Evolutionary conservation across 257 asterid genomes (phyloP).

Genomic region (Rehmannia glutinosa): DNA sequence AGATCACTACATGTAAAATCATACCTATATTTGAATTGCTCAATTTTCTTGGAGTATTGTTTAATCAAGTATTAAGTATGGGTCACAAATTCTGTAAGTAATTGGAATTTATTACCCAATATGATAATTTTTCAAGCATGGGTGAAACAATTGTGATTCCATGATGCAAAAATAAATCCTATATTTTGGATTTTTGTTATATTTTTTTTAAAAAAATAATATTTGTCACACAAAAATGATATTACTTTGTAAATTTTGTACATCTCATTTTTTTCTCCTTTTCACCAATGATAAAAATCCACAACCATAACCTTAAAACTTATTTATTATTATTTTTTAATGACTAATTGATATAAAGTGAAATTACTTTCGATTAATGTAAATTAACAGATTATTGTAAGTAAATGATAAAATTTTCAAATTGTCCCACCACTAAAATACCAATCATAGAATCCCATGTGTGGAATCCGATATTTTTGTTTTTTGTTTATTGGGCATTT

Average conservation of each 20-base stretch:
- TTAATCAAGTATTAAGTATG: background rate
- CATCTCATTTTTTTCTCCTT: background rate
- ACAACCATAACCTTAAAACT: too few relatives aligned
- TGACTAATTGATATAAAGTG: background rate
- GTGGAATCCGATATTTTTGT: background rate
- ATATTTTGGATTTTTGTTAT: background rate
- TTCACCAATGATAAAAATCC: too few relatives aligned
- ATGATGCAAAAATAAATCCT: background rate
- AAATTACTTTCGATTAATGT: background rate
- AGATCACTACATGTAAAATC: background rate
- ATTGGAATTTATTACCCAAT: background rate
- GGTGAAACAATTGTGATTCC: background rate
- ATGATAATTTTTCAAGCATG: background rate
- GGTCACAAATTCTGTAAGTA: background rate
- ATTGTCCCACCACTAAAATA: slow-evolving; percentile 7
- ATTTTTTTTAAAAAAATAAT: background rate
- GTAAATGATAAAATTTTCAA: background rate
- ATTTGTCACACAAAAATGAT: background rate
- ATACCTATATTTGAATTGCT: background rate
- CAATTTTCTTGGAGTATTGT: background rate
- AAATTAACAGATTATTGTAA: background rate
- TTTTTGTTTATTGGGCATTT: background rate
- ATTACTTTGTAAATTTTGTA: too few relatives aligned
- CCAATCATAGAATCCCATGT: background rate
- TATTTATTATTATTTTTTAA: background rate